Percentiles rank a stretch among this genome's conserved stretches.
phyloP scores from a whole-genome alignment of 345 rosid species.

The Eutrema heterophyllum region DNA sequence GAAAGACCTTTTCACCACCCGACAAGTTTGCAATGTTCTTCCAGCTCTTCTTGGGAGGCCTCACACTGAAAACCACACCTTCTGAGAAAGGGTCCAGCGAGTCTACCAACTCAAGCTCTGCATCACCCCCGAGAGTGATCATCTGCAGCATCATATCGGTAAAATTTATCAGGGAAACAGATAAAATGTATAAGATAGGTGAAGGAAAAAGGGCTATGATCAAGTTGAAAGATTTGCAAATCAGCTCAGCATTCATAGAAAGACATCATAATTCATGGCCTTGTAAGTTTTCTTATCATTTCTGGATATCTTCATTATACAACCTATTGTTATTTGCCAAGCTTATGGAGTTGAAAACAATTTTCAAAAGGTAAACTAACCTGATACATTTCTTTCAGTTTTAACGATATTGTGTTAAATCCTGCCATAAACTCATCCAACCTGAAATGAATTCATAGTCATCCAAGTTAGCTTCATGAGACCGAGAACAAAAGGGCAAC shows the following conservation, averaged over 20 bases:
- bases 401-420: conserved; percentile 84
- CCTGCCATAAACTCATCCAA: conserved; percentile 99
- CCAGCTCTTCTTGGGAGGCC: conserved; percentile 99
- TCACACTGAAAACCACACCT: conserved; percentile 96
- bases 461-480: conserved; percentile 16
- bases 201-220: not conserved
- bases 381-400: conserved; percentile 99
- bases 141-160: conserved; percentile 42
- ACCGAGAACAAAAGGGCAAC: not conserved
- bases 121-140: conserved; percentile 99
- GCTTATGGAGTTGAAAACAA: conserved; percentile 3
- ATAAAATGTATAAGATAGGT: not conserved
- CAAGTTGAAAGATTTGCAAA: not conserved
- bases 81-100: conserved; percentile 97
- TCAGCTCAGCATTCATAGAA: not conserved
- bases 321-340: not conserved
- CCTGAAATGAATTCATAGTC: conserved; percentile 41
- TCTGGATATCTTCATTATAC: not conserved
- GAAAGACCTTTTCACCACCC: conserved; percentile 90
- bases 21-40: conserved; percentile 93
- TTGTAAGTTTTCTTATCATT: not conserved
- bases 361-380: conserved; percentile 32
- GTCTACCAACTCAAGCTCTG: conserved; percentile 96
- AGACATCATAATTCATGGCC: not conserved
- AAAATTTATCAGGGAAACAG: not conserved